Evolutionary conservation across 169 alveolate species (phyloP), one percentile per base, ranked within the genome.

Genomic region (Plasmodium adleri): DNA sequence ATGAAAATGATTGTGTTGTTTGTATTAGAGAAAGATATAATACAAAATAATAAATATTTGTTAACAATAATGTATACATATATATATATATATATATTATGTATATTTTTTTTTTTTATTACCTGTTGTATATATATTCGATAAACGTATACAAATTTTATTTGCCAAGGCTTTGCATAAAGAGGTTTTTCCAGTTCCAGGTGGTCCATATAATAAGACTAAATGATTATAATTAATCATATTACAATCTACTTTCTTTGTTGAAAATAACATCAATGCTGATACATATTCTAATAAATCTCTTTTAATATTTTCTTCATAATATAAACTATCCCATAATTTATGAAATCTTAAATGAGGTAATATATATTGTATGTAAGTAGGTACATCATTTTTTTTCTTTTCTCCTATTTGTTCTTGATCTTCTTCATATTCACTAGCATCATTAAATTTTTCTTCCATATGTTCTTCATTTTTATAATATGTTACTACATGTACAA

Each of bases 261-360:
- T 93, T 9, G 96, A 72, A 73, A 95, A 95, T 20, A 92, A 73
- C 90, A 94, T 58, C 54, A 95, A 92, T 6, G 96, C 88, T 13
- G 93, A 67, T 62, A 94, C 91, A 63, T 93, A 93, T 62, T 94
- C 95, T 45, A 95, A 71, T 39, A 95, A 90, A 60, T 76, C 93
- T 59, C 88, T 93, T 73, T 95, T 95, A n/a, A 92, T 64, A 63
- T 47, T 72, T 32, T 66, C 88, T 49, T 94, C 97, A 70, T 88
- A 95, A 26, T 94, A 94, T 24, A 95, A 71, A 43, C 87, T 90
- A 45, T 94, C 96, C 97, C 97, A 95, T n/a, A 95, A 59, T 45
- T 95, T 94, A 54, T 91, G 94, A 58, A 94, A 93, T 1, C 92
- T 89, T 20, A 50, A 66, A 86, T 94, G 88, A 12, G 97, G 97